Percentiles rank a stretch among this genome's conserved stretches.
Evolutionary conservation across 2,329 filamentous ascomycete genomes (phyloP).

Genomic region (Trichophyton equinum): DNA sequence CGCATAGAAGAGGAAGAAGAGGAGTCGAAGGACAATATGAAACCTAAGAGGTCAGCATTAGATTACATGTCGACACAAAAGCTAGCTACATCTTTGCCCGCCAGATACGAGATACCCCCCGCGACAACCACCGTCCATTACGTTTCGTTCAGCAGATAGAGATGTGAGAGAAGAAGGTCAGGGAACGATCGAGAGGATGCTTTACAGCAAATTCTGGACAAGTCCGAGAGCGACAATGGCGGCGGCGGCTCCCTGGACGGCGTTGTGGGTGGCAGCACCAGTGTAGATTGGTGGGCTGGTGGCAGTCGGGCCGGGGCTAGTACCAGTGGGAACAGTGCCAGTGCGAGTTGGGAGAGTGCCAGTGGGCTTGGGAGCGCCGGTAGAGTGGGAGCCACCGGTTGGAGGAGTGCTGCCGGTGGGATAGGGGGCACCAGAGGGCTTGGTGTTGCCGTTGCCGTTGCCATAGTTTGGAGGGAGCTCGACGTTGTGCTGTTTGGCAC

Average conservation of each 20-base stretch:
- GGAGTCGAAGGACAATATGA: neutral
- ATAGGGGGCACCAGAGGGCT: neutral
- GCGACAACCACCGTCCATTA: constrained; percentile 54
- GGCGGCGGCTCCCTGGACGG: constrained; percentile 6
- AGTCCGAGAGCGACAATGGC: constrained; percentile 10
- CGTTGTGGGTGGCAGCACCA: constrained; percentile 8
- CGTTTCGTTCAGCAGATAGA: neutral
- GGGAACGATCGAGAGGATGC: neutral
- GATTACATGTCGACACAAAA: constrained; percentile 21
- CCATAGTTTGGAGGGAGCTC: neutral
- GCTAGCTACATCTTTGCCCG: constrained; percentile 50
- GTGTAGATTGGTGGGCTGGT: constrained; percentile 6
- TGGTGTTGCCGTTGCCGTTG: neutral
- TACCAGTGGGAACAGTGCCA: neutral
- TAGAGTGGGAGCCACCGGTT: neutral
- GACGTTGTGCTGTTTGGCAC: constrained; percentile 10
- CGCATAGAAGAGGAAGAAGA: neutral
- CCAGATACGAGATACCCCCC: constrained; percentile 43
- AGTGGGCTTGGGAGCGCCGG: neutral
- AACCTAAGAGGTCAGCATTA: neutral
- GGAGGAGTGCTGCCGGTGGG: neutral
- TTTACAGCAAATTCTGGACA: constrained; percentile 4
- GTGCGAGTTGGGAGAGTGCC: neutral
- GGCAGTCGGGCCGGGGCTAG: neutral
- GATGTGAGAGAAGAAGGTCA: neutral